phyloP scores from a whole-genome alignment of 2,329 filamentous ascomycete species.

The Coniochaeta pulveracea region DNA sequence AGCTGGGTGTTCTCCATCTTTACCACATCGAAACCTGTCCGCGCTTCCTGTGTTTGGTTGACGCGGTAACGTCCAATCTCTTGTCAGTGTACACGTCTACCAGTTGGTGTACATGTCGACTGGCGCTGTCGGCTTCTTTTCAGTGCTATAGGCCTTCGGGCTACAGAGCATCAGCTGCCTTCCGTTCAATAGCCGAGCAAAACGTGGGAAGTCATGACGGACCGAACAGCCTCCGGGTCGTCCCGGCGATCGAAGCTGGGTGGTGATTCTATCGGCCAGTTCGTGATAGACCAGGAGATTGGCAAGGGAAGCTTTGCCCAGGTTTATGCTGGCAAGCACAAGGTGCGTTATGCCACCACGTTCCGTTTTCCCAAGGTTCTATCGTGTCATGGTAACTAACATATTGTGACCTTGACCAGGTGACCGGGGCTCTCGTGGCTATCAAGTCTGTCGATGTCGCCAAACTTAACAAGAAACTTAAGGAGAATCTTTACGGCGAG shows the following conservation, averaged over 20 bases:
- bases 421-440: conserved; percentile 71
- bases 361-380: no score
- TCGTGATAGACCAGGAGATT: conserved; percentile 77
- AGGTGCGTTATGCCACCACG: conserved; percentile 48
- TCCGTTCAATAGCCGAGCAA: conserved; percentile 15
- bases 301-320: conserved; percentile 96
- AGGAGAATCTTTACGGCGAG: conserved; percentile 90
- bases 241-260: conserved; percentile 14
- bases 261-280: conserved; percentile 53
- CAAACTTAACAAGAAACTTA: conserved; percentile 90
- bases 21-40: no score
- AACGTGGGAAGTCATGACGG: conserved; percentile 18
- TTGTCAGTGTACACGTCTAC: no score
- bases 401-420: conserved; percentile 34
- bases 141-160: conserved; percentile 18
- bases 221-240: conserved; percentile 12
- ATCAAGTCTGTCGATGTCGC: conserved; percentile 92
- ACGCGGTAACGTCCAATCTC: no score
- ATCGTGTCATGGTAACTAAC: no score
- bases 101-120: conserved; percentile 22
- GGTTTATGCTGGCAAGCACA: conserved; percentile 79
- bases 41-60: no score
- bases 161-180: conserved; percentile 12
- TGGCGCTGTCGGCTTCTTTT: conserved; percentile 14
- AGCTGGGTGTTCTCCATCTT: no score